Conservation (phyloP, 805 yeast species). For the Pichia heedii region DNA sequence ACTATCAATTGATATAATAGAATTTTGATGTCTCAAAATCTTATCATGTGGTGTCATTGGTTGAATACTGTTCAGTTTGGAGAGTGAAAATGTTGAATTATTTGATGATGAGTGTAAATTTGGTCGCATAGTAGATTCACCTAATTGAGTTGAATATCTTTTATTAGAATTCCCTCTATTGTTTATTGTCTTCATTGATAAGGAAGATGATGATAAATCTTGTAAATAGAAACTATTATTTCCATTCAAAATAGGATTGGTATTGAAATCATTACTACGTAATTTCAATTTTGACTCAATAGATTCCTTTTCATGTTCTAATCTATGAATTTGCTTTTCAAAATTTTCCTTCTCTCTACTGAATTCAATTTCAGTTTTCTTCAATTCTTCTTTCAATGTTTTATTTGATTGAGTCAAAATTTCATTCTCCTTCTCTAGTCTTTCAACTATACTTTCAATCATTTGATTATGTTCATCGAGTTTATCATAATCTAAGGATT, state of each 20-base stretch:
- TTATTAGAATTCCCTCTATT: slow-evolving; percentile 13
- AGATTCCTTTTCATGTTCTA: slow-evolving; percentile 23
- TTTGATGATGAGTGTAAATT: slow-evolving; percentile 1
- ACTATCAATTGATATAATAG: slow-evolving; percentile 10
- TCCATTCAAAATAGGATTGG: too few relatives aligned
- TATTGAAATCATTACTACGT: slow-evolving; percentile 5
- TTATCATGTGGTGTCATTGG: slow-evolving; percentile 13
- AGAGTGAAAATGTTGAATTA: slow-evolving; percentile 8
- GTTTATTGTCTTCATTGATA: slow-evolving; percentile 14
- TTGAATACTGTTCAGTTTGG: slow-evolving; percentile 7
- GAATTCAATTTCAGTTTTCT: slow-evolving; percentile 20
- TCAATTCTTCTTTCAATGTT: slow-evolving; percentile 13
- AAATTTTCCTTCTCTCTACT: slow-evolving; percentile 19
- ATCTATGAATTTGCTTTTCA: slow-evolving; percentile 17
- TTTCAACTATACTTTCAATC: slow-evolving; percentile 19
- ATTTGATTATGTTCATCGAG: slow-evolving; percentile 17
- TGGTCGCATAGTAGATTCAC: slow-evolving; percentile 40
- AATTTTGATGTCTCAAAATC: slow-evolving; percentile 14
- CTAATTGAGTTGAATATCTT: slow-evolving; percentile 27
- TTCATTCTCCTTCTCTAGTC: slow-evolving; percentile 14
- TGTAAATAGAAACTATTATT: slow-evolving; percentile 21
- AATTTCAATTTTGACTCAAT: slow-evolving; percentile 11
- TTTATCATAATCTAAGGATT: slow-evolving; percentile 21
- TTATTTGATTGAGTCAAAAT: slow-evolving; percentile 18
- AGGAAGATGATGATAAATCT: slow-evolving; percentile 23